These are phyloP conservation scores for Plenodomus biglobosus DNA, from an alignment of 2,329 filamentous ascomycete species.

Conservation along the genomic window DNA sequence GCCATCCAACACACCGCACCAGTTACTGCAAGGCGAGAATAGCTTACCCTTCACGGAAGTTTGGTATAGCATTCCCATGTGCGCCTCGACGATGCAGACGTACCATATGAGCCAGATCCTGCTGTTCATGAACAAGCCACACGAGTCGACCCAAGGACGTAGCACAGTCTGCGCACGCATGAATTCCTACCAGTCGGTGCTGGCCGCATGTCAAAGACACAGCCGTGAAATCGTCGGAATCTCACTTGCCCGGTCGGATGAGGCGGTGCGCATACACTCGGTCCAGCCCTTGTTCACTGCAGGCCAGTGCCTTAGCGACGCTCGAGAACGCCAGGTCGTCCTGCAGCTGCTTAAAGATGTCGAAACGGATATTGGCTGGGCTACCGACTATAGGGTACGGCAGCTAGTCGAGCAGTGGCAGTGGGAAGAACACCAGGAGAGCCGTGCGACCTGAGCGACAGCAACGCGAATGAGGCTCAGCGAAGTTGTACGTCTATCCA, in stretches of 20 bases:
- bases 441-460: constrained; percentile 20
- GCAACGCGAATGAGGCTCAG: constrained; percentile 2
- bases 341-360: constrained; percentile 59
- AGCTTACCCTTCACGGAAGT: constrained; percentile 56
- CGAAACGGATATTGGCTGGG: constrained; percentile 65
- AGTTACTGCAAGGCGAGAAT: constrained; percentile 26
- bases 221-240: constrained; percentile 65
- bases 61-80: constrained; percentile 66
- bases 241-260: constrained; percentile 58
- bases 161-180: constrained; percentile 58
- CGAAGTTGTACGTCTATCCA: constrained; percentile 4
- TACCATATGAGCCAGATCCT: constrained; percentile 67
- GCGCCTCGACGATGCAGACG: constrained; percentile 65
- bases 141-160: constrained; percentile 56
- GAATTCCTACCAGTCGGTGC: constrained; percentile 59
- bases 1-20: constrained; percentile 30
- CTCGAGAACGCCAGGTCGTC: constrained; percentile 57
- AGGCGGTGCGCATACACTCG: constrained; percentile 59
- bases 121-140: constrained; percentile 61
- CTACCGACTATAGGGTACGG: constrained; percentile 62
- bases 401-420: constrained; percentile 56
- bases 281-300: constrained; percentile 64
- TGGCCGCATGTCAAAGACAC: constrained; percentile 58
- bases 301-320: constrained; percentile 60
- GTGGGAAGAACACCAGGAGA: constrained; percentile 32